Conservation (phyloP, 106 monocot species). For the Dendrobium chrysotoxum region DNA sequence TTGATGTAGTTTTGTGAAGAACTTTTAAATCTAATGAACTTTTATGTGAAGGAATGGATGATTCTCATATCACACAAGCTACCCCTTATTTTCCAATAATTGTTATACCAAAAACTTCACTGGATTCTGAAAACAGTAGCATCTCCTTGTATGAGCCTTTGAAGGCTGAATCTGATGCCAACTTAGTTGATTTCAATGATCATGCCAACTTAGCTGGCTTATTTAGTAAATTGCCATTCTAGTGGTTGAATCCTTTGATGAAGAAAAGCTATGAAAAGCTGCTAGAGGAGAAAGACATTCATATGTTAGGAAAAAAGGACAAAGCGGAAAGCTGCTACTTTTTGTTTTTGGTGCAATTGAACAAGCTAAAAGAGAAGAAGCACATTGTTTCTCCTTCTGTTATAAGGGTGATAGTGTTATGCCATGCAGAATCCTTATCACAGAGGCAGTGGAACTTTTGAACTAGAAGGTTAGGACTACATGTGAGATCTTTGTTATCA, state of each 20-base stretch:
- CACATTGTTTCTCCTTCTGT: slow-evolving; percentile 18
- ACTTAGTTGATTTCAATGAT: slow-evolving; percentile 2
- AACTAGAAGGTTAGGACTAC: slow-evolving; percentile 57
- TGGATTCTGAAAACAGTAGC: too few species aligned
- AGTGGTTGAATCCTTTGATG: slow-evolving; percentile 97
- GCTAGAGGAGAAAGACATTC: slow-evolving; percentile 75
- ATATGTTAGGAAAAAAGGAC: slow-evolving; percentile 34
- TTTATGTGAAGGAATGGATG: too few species aligned
- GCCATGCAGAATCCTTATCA: slow-evolving; percentile 80
- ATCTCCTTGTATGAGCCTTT: too few species aligned
- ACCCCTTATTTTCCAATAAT: too few species aligned
- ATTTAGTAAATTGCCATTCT: slow-evolving; percentile 64
- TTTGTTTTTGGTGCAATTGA: slow-evolving; percentile 47
- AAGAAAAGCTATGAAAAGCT: slow-evolving; percentile 63
- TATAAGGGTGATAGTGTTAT: slow-evolving; percentile 59
- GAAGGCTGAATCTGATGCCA: not conserved
- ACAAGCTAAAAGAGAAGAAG: slow-evolving; percentile 21
- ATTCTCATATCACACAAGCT: too few species aligned
- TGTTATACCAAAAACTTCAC: too few species aligned
- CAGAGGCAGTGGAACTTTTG: slow-evolving; percentile 95
- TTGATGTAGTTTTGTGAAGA: too few species aligned
- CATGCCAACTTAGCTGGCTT: slow-evolving; percentile 60
- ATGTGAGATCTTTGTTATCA: slow-evolving; percentile 72
- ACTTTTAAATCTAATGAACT: too few species aligned
- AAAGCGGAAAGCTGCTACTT: slow-evolving; percentile 35